These are phyloP conservation scores for Diaporthe sp. DNA, from an alignment of 2,329 filamentous ascomycete species.

Conservation along the genomic window DNA sequence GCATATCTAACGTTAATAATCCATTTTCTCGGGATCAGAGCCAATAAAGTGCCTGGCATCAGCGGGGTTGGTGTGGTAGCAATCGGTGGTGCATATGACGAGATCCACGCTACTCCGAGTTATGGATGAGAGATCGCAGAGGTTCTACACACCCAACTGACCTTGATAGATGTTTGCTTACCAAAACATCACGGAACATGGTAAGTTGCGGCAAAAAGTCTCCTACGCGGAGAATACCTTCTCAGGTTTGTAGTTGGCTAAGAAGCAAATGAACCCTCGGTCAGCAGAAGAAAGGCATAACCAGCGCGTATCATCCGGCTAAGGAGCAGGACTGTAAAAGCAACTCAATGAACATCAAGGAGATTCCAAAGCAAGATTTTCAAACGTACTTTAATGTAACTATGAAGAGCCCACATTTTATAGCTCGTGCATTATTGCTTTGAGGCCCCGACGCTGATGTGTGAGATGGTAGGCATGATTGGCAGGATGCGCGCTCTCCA, in stretches of 20 bases:
- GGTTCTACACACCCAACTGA: not conserved
- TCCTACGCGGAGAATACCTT: not conserved
- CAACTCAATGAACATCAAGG: not conserved
- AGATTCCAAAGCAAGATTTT: too few relatives aligned
- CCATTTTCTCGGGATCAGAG: too few relatives aligned
- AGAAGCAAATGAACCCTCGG: not conserved
- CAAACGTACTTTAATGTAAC: rapidly evolving
- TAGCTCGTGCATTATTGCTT: not conserved
- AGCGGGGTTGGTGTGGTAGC: constrained; percentile 9
- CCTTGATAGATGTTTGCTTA: not conserved
- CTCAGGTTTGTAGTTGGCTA: not conserved
- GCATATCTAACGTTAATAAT: not conserved
- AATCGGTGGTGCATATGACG: constrained; percentile 40
- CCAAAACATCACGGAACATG: too few relatives aligned
- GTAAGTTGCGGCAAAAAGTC: too few relatives aligned
- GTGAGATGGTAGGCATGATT: not conserved
- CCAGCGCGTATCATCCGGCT: not conserved
- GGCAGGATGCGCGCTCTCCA: not conserved
- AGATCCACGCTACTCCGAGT: constrained; percentile 32
- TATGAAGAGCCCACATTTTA: not conserved
- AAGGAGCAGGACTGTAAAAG: too few relatives aligned
- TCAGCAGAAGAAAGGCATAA: not conserved
- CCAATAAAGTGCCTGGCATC: not conserved
- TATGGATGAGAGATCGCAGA: not conserved
- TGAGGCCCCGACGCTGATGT: not conserved